Evolutionary conservation across 768 basidiomycete species (phyloP), one percentile per base, ranked within the genome.

Genomic region (Neoboletus subvelutipes): DNA sequence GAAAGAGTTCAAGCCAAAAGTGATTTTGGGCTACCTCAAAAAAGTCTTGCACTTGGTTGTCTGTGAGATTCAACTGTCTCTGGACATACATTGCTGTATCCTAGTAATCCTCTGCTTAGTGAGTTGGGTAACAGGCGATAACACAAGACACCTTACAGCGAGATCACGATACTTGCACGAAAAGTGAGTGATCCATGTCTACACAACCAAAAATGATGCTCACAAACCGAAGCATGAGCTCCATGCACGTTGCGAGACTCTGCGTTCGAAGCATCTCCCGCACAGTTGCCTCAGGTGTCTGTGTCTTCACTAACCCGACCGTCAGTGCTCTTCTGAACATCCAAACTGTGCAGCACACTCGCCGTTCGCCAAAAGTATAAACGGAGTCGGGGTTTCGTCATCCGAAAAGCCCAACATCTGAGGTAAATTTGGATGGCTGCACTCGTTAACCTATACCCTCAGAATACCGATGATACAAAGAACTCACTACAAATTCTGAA

Each of bases 281-380:
- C 3, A 81, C 64, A 33, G 76, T 59, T 8, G 69, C 73, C 56
- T 79, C 75, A 7, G 80, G 78, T 4, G 74, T 71, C 3, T 72
- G 71, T 8, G 76, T 79, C 63, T 75, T 75, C 22, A 79, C 79
- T 81, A 41, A 29, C 17, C n/a, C 13, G 5, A 31, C 18, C 8
- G 28, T 64, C 37, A 60, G 45, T 22, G 5, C 3, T 9, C 9
- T 4, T 24, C 22, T 9, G 0, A 17, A 10, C 11, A 28, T 26
- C 13, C 24, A 50, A 17, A 18, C 22, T 20, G 4, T 9, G 41
- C 24, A 28, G 4, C 5, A 1, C 13, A 31, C 45, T 55, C 50
- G 80, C 82, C 78, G 50, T 79, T 78, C 1, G 80, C 79, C 22
- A 83, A 64, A n/a, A 83, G 57, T 50, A 83, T 78, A 58, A 83